Evolutionary conservation across 106 monocot species (phyloP).

Genomic region (Apostasia shenzhenica): DNA sequence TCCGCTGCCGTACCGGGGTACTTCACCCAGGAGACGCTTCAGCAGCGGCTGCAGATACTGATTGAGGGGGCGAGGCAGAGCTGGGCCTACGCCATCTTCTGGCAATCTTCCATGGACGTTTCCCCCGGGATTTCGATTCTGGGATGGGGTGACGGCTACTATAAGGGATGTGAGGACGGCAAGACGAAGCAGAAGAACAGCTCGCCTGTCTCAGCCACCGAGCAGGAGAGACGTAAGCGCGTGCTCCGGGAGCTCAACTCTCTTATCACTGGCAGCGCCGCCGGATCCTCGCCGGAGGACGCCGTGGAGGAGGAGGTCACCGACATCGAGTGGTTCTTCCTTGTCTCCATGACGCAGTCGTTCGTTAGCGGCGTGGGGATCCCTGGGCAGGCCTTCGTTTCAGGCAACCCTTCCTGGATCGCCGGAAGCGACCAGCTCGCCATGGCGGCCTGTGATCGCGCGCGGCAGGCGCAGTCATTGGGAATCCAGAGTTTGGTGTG

Average conservation of each 20-base stretch:
- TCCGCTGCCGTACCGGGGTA: background rate
- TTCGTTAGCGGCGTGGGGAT: conserved; percentile 54
- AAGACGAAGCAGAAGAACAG: conserved; percentile 23
- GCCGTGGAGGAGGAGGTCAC: conserved; percentile 72
- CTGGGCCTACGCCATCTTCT: conserved; percentile 91
- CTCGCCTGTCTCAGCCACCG: conserved; percentile 17
- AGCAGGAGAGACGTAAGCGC: conserved; percentile 73
- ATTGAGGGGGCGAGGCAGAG: conserved; percentile 46
- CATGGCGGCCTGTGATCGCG: conserved; percentile 39
- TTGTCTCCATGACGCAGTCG: conserved; percentile 76
- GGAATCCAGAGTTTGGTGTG: conserved; percentile 71
- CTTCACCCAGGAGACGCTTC: conserved; percentile 51
- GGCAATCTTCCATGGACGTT: conserved; percentile 62
- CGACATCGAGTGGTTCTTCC: conserved; percentile 84
- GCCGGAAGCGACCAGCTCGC: conserved; percentile 22
- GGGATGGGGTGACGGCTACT: conserved; percentile 92
- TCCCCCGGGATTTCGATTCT: conserved; percentile 39
- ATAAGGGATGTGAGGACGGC: conserved; percentile 63
- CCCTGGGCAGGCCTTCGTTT: conserved; percentile 51
- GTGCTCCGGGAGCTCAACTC: conserved; percentile 71
- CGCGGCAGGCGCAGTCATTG: conserved; percentile 39
- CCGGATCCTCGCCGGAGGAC: conserved; percentile 21
- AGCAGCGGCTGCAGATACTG: conserved; percentile 62
- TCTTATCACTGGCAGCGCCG: conserved; percentile 28
- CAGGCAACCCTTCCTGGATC: conserved; percentile 32